Evolutionary conservation across 768 basidiomycete genomes (phyloP).

Genomic region (Pleurotus platypus): DNA sequence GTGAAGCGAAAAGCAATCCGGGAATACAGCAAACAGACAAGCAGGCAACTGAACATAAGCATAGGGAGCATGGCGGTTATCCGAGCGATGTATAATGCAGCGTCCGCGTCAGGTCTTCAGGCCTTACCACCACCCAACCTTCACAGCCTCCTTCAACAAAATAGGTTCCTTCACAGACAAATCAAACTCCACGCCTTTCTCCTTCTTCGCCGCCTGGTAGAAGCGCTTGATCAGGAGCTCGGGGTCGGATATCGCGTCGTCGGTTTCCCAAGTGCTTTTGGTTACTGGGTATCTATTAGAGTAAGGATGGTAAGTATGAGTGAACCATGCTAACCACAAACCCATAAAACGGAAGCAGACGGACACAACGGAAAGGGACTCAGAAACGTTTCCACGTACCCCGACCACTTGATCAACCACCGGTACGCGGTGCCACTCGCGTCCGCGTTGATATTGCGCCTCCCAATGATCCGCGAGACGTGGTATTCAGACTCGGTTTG

Average conservation of each 20-base stretch:
- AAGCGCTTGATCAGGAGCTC: conserved; percentile 26
- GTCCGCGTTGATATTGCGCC: conserved; percentile 11
- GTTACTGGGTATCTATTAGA: conserved; percentile 25
- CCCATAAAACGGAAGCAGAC: no score
- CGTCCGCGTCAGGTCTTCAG: no score
- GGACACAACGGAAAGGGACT: no score
- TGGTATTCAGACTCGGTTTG: conserved; percentile 19
- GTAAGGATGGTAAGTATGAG: neutral
- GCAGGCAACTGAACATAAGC: no score
- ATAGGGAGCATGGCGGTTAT: no score
- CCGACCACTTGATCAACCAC: conserved; percentile 40
- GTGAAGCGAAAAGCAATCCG: no score
- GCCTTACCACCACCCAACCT: conserved; percentile 22
- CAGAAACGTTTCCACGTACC: conserved; percentile 16
- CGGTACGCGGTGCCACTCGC: conserved; percentile 6
- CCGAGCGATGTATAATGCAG: no score
- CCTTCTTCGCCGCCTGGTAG: conserved; percentile 19
- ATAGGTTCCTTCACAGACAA: conserved; percentile 18
- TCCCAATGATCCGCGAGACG: conserved; percentile 32
- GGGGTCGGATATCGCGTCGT: conserved; percentile 25
- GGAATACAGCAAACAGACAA: no score
- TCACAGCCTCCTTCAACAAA: conserved; percentile 27
- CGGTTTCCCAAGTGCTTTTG: conserved; percentile 33
- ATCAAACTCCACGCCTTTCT: conserved; percentile 23
- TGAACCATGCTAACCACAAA: no score